Evolutionary conservation across 768 basidiomycete genomes (phyloP), one percentile per base, ranked within the genome.

Genomic region (Inosperma sp.): DNA sequence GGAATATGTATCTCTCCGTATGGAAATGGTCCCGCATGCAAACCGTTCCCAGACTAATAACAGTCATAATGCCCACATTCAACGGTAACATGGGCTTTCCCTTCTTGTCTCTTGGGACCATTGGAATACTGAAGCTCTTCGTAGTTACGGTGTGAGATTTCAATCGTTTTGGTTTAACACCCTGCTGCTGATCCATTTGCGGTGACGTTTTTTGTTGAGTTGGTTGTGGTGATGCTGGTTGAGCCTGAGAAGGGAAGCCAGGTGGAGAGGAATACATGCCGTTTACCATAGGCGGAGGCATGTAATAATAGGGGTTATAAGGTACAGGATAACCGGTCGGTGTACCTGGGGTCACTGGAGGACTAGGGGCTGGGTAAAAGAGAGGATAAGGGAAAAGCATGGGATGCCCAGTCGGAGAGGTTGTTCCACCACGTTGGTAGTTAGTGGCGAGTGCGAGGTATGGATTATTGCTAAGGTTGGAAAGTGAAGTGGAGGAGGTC

Each of bases 1-100:
- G 90, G 59, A 89, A 93, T 56, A 93, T 92, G 62, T 92, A 92
- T 46, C 90, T 73, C 63, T 92, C 88, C 0, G 89, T 90, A 63
- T 89, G 86, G 61, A 90, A 92, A 62, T 90, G 86, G 56, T 90
- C 87, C 25, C 86, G 75, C 82, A 83, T 81, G 61, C 86, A 88
- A 6, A 91, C 81, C 45, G 81, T 79, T 2, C 90, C 90, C 0
- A 93, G 72, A 53, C 62, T 80, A 50, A 84, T 74, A 21, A 93
- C 83, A 1, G 86, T 88, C 86, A 92, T 90, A 63, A 92, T 91
- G 26, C 90, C 90, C 14, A 91, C 87, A 59, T 82, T 86, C 26
- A 92, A 68, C 0, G 90, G 90, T 5, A 93, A 68, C 66, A 86
- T 76, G 0, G 88, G 88, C 37, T 78, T 78, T 3, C 81, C 81